Evolutionary conservation across 202 grass and related monocot genomes (phyloP), one percentile per base, ranked within the genome.

Genomic region (Bolboschoenoplectus hybrid): DNA sequence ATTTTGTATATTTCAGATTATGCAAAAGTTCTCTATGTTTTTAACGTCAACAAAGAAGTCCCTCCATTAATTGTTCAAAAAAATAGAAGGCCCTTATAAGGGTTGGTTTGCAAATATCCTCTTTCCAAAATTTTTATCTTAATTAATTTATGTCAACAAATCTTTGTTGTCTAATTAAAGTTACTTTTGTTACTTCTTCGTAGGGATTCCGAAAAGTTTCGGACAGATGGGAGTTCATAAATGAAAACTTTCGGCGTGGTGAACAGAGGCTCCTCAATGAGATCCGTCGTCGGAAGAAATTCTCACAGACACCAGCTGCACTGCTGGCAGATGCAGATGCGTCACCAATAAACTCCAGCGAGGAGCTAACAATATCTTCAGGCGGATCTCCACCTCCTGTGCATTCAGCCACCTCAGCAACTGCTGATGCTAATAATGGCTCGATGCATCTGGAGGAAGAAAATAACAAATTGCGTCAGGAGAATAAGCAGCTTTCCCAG

Each of bases 171-270:
- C 47, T 85, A 10, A 41, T 50, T 51, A 74, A 10, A 52, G 10
- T 63, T 2, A 32, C 0, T 26, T 13, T 81, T 7, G 38, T 0
- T 41, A 19, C 62, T 50, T 74, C 0, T 38, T 76, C 85, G 55
- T 60, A 97, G 95, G 95, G 93, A 58, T 97, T 95, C 82, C 89
- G 58, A 61, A 97, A 97, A 87, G 81, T 91, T 10, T 56, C 90
- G 34, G 93, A 97, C 63, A 85, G 93, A 74, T 97, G 93, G 95
- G 95, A 97, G 89, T 97, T 97, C 76, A 89, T 85, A 56, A 92
- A 97, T 83, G 93, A 92, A n/a, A 85, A 87, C 20, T 97, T 97
- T 81, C 84, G 83, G 36, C 70, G 81, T 39, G 93, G 93, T 10
- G 91, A 97, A 88, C 93, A 81, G 91, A 72, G 66, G 2, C 89